A percentile compares a stretch with the other conserved stretches of the same genome.
Evolutionary conservation across 208 protist species (phyloP).

Genomic region (Acanthamoeba divionensis): DNA sequence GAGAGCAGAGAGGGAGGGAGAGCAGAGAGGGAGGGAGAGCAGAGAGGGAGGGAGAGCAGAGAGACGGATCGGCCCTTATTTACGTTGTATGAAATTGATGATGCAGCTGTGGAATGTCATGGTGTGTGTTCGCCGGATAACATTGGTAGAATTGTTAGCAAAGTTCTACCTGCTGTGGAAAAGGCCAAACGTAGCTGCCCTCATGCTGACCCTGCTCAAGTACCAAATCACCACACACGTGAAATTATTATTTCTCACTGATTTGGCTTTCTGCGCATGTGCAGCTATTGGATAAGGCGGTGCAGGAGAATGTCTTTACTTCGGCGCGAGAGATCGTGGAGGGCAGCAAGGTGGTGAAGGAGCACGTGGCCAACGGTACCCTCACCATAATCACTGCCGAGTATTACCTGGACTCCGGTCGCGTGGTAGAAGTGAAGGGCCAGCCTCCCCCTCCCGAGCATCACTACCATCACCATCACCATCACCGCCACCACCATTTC

Average conservation of each 20-base stretch:
- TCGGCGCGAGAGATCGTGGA: slow-evolving; percentile 2
- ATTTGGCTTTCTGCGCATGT: background rate
- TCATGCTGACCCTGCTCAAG: background rate
- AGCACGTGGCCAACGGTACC: background rate
- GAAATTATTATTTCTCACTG: background rate
- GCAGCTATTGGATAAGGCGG: background rate
- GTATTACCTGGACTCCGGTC: slow-evolving; percentile 38
- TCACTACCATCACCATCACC: no score
- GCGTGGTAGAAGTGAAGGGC: background rate
- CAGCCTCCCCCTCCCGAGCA: background rate
- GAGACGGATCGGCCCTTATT: background rate
- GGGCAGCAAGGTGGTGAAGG: background rate
- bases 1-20: no score
- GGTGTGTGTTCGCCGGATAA: background rate
- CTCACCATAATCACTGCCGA: slow-evolving; percentile 5
- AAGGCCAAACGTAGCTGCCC: background rate
- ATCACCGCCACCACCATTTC: no score
- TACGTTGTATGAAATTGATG: background rate
- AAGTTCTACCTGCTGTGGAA: background rate
- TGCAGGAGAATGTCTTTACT: slow-evolving; percentile 21
- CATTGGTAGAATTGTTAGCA: background rate
- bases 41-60: no score
- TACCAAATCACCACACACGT: background rate
- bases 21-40: no score
- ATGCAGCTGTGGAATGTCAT: background rate